Percentiles rank a stretch among this genome's conserved stretches.
phyloP scores from a whole-genome alignment of 2,329 filamentous ascomycete species.

The Coniochaeta sp. region DNA sequence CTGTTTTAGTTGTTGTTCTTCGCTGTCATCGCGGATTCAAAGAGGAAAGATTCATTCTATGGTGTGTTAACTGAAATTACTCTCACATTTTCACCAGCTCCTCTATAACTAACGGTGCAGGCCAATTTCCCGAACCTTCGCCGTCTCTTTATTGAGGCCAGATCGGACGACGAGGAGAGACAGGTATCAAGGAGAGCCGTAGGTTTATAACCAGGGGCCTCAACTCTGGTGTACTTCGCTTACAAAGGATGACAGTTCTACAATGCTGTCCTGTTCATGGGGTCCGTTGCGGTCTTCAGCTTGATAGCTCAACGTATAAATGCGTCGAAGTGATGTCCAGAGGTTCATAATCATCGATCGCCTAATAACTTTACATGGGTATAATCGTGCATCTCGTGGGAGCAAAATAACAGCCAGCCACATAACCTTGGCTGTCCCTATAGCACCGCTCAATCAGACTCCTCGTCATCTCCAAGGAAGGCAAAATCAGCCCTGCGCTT shows the following conservation, averaged over 20 bases:
- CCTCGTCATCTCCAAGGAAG: slow-evolving; percentile 63
- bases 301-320: slow-evolving; percentile 84
- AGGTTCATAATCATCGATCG: neutral
- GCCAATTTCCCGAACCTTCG: slow-evolving; percentile 89
- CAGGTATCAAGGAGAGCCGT: slow-evolving; percentile 91
- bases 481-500: slow-evolving; percentile 45
- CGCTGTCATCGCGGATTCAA: neutral
- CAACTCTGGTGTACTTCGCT: neutral
- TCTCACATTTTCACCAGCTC: neutral
- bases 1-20: neutral
- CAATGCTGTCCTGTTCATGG: slow-evolving; percentile 93
- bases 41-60: neutral
- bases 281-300: slow-evolving; percentile 90
- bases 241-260: slow-evolving; percentile 65
- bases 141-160: slow-evolving; percentile 88
- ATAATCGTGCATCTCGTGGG: neutral
- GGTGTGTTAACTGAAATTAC: neutral
- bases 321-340: slow-evolving; percentile 24
- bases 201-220: slow-evolving; percentile 25
- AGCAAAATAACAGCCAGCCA: neutral
- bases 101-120: slow-evolving; percentile 21
- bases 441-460: slow-evolving; percentile 43
- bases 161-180: slow-evolving; percentile 88
- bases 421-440: neutral
- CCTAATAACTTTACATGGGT: neutral